These are phyloP conservation scores for Pyrenopolyporus hunteri DNA, from an alignment of 495 filamentous ascomycete genomes.

Conservation along the genomic window DNA sequence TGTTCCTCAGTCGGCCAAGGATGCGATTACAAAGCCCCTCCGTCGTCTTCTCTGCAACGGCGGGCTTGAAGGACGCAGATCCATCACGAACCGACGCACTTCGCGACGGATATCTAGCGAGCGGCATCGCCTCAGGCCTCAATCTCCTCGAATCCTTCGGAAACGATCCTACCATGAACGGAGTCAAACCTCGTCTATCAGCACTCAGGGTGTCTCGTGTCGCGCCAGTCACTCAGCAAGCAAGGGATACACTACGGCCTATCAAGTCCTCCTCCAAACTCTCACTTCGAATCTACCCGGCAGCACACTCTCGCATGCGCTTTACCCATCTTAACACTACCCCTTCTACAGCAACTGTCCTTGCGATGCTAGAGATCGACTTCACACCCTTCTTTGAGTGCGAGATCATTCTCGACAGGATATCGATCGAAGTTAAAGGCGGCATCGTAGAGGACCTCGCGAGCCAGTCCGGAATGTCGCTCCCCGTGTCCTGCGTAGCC, in stretches of 20 bases:
- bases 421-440: conserved; percentile 67
- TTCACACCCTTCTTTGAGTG: conserved; percentile 81
- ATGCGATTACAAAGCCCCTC: conserved; percentile 79
- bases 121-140: conserved; percentile 73
- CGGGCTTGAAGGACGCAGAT: conserved; percentile 66
- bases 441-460: conserved; percentile 74
- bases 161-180: conserved; percentile 67
- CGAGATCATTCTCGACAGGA: conserved; percentile 70
- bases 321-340: conserved; percentile 75
- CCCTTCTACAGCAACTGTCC: conserved; percentile 67
- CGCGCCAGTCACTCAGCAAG: conserved; percentile 61
- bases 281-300: conserved; percentile 75
- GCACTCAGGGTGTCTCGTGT: conserved; percentile 80
- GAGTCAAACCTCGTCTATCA: conserved; percentile 76
- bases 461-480: conserved; percentile 56
- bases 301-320: conserved; percentile 81
- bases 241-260: conserved; percentile 60
- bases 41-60: conserved; percentile 77
- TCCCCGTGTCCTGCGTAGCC: conserved; percentile 74
- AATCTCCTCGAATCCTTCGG: conserved; percentile 83
- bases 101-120: conserved; percentile 78
- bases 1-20: conserved; percentile 77
- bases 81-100: conserved; percentile 52
- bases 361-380: conserved; percentile 87
- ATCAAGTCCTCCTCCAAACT: conserved; percentile 70